These are phyloP conservation scores for Pseudocercospora eumusae DNA, from an alignment of 2,329 filamentous ascomycete species.

Conservation along the genomic window DNA sequence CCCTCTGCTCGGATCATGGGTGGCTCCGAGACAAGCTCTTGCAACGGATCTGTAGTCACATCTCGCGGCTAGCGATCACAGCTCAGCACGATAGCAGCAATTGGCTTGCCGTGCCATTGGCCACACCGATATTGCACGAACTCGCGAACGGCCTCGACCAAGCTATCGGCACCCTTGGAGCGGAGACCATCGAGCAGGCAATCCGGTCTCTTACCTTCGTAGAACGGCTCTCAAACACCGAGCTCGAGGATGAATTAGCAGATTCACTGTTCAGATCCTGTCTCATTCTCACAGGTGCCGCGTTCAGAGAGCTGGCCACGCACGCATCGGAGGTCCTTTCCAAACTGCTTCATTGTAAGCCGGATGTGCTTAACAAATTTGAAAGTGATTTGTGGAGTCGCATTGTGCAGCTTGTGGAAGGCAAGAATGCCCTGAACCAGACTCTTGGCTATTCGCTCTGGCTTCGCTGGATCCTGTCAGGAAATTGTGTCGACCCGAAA, in stretches of 20 bases:
- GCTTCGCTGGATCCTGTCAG: slow-evolving; percentile 30
- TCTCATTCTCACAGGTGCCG: slow-evolving; percentile 21
- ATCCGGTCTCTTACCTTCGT: slow-evolving; percentile 2
- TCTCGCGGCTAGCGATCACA: background rate
- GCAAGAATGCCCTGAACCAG: slow-evolving; percentile 18
- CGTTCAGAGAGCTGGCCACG: slow-evolving; percentile 14
- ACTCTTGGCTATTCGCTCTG: slow-evolving; percentile 33
- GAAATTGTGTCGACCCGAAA: slow-evolving; percentile 1
- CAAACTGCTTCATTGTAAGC: slow-evolving; percentile 8
- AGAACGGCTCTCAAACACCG: background rate
- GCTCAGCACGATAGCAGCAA: slow-evolving; percentile 2
- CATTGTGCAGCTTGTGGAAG: slow-evolving; percentile 17
- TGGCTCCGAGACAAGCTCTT: slow-evolving; percentile 23
- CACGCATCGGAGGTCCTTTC: slow-evolving; percentile 20
- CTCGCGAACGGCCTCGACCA: background rate
- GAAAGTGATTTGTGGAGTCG: slow-evolving; percentile 24
- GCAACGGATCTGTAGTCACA: background rate
- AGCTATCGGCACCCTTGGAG: background rate
- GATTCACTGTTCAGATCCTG: slow-evolving; percentile 18
- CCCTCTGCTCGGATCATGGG: slow-evolving; percentile 25
- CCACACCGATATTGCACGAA: background rate
- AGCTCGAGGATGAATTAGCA: background rate
- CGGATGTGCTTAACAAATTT: background rate
- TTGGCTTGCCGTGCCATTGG: background rate
- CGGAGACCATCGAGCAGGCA: slow-evolving; percentile 11